A percentile compares a stretch with the other conserved stretches of the same genome.
Evolutionary conservation across 805 yeast species (phyloP).

Genomic region (Huiozyma naganishii): DNA sequence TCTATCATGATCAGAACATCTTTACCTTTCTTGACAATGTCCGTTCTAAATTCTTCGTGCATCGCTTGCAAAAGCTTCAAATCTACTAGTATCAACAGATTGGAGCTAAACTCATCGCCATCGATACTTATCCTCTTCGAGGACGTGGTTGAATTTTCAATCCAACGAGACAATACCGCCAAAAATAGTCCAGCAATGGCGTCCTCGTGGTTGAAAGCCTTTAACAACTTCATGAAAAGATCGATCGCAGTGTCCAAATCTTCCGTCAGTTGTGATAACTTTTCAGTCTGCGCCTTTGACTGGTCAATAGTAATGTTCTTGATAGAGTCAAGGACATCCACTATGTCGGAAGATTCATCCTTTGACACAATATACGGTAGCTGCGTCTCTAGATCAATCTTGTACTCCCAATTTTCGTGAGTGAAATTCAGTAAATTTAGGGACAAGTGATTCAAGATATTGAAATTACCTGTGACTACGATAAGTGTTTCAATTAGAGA

Average conservation of each 20-base stretch:
- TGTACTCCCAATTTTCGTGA: slow-evolving; percentile 29
- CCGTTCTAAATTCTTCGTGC: slow-evolving; percentile 46
- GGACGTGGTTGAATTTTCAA: slow-evolving; percentile 16
- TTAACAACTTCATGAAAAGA: slow-evolving; percentile 34
- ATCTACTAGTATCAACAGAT: slow-evolving; percentile 47
- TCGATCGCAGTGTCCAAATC: slow-evolving; percentile 36
- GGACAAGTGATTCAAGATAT: slow-evolving; percentile 19
- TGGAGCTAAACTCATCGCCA: slow-evolving; percentile 24
- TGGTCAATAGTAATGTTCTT: neutral
- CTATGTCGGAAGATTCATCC: neutral
- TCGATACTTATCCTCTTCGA: neutral
- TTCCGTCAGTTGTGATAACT: slow-evolving; percentile 28
- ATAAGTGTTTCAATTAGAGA: slow-evolving; percentile 28
- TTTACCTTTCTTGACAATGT: slow-evolving; percentile 33
- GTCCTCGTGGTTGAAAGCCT: slow-evolving; percentile 36
- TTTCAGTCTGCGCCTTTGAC: slow-evolving; percentile 2
- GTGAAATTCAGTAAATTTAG: slow-evolving; percentile 25
- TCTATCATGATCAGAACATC: slow-evolving; percentile 45
- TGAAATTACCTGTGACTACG: slow-evolving; percentile 20
- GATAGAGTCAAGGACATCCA: neutral
- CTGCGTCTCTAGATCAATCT: slow-evolving; percentile 28
- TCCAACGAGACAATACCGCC: slow-evolving; percentile 50
- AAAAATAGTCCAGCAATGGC: slow-evolving; percentile 40
- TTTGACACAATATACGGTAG: slow-evolving; percentile 24
- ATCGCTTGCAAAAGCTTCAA: slow-evolving; percentile 55